Evolutionary conservation across 2,329 filamentous ascomycete species (phyloP).

Genomic region (Kalmusia sp.): DNA sequence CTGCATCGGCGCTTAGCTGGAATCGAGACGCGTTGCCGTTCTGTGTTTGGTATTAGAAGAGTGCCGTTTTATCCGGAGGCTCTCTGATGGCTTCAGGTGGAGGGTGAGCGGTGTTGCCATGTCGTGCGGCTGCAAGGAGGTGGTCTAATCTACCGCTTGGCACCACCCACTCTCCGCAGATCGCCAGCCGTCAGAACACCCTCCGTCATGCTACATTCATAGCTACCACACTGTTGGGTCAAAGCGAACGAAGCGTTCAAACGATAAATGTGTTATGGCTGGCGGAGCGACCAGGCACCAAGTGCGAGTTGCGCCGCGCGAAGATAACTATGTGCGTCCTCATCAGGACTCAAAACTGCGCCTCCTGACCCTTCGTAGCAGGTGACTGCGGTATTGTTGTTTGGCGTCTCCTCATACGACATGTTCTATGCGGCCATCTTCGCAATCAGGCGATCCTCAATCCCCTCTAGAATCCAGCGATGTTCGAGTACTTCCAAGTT

Average conservation of each 20-base stretch:
- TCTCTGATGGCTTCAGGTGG: constrained; percentile 25
- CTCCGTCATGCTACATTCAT: constrained; percentile 29
- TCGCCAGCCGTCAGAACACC: constrained; percentile 17
- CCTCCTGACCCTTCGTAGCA: constrained; percentile 7
- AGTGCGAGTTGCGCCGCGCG: constrained; percentile 24
- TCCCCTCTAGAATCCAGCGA: constrained; percentile 85
- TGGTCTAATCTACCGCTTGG: not conserved
- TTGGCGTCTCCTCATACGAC: constrained; percentile 12
- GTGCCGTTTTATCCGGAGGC: constrained; percentile 28
- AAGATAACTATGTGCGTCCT: constrained; percentile 25
- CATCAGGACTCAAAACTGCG: constrained; percentile 11
- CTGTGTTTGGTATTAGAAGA: constrained; percentile 2
- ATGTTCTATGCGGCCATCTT: constrained; percentile 37
- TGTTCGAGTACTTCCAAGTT: constrained; percentile 96
- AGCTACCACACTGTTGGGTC: constrained; percentile 31
- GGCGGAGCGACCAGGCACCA: constrained; percentile 26
- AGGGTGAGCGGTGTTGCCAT: constrained; percentile 19
- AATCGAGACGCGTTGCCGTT: constrained; percentile 10
- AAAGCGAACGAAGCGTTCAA: constrained; percentile 28
- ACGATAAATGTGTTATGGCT: constrained; percentile 31
- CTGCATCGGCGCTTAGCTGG: constrained; percentile 29
- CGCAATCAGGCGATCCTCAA: constrained; percentile 81
- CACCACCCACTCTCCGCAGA: constrained; percentile 19
- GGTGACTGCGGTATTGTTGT: constrained; percentile 14
- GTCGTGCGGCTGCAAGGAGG: constrained; percentile 12